These are phyloP conservation scores for Magnolia sinica DNA, from an alignment of 164 flowering plant species.

Conservation along the genomic window DNA sequence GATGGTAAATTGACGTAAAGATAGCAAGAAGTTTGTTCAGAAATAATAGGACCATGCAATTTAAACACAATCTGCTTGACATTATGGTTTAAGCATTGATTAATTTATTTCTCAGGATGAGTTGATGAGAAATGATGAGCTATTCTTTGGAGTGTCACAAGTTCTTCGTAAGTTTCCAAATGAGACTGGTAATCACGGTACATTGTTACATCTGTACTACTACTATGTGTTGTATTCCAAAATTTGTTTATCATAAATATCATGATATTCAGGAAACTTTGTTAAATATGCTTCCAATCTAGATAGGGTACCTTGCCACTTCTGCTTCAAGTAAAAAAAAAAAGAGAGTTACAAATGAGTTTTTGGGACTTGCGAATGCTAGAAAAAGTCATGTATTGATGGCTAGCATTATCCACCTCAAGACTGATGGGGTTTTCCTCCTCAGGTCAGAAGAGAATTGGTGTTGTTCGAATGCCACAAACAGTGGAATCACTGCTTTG, in stretches of 20 bases:
- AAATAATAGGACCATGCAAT: too few species aligned
- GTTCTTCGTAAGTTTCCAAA: constrained; percentile 94
- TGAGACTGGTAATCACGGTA: constrained; percentile 70
- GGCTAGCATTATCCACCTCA: constrained; percentile 91
- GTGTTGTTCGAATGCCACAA: too few species aligned
- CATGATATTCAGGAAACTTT: neutral
- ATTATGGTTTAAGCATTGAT: neutral
- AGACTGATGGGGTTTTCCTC: constrained; percentile 38
- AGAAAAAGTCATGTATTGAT: constrained; percentile 76
- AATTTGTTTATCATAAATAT: too few species aligned
- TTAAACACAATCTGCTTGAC: too few species aligned
- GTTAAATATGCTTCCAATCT: constrained; percentile 13
- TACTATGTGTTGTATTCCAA: neutral
- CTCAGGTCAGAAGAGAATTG: too few species aligned
- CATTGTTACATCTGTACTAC: neutral
- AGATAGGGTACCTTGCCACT: constrained; percentile 97
- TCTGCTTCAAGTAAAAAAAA: constrained; percentile 76
- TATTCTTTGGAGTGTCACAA: constrained; percentile 89
- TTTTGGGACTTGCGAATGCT: constrained; percentile 48
- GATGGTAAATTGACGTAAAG: too few species aligned
- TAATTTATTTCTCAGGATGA: constrained; percentile 65
- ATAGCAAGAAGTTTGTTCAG: too few species aligned
- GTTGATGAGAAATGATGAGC: constrained; percentile 93
- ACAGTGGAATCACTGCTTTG: too few species aligned
- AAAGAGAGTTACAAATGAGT: constrained; percentile 74